phyloP scores from a whole-genome alignment of 176 grass and related monocot species.

The Oryza glaberrima region DNA sequence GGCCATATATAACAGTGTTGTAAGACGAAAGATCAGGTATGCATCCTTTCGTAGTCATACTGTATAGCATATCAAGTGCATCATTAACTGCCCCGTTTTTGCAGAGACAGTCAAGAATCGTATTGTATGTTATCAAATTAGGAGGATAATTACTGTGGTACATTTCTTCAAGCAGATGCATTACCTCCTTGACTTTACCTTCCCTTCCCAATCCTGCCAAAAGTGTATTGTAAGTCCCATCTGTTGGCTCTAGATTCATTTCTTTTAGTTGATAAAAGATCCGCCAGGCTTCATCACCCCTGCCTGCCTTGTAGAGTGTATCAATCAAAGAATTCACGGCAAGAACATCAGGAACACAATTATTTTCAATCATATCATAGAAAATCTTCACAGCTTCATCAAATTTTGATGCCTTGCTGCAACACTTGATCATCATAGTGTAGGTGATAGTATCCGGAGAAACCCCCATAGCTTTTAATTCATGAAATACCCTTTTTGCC shows the following conservation, averaged over 20 bases:
- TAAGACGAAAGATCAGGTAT: constrained; percentile 86
- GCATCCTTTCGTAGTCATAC: constrained; percentile 66
- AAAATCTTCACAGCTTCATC: constrained; percentile 80
- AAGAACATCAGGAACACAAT: constrained; percentile 68
- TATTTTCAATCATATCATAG: constrained; percentile 77
- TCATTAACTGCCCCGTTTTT: constrained; percentile 83
- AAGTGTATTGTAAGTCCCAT: constrained; percentile 83
- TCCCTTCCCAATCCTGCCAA: constrained; percentile 90
- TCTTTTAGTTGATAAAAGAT: constrained; percentile 70
- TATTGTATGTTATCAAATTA: constrained; percentile 86
- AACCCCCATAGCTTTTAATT: constrained; percentile 72
- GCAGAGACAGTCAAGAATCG: constrained; percentile 84
- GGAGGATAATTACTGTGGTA: constrained; percentile 52
- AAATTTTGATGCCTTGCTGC: constrained; percentile 69
- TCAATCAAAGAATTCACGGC: constrained; percentile 83
- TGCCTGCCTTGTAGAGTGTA: constrained; percentile 79
- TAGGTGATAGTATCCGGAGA: constrained; percentile 85
- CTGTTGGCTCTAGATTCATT: constrained; percentile 74
- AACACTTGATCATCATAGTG: constrained; percentile 99
- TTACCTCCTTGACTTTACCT: constrained; percentile 75
- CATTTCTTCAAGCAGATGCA: constrained; percentile 79
- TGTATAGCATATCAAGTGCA: constrained; percentile 74
- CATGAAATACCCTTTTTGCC: constrained; percentile 81
- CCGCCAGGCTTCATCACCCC: constrained; percentile 77
- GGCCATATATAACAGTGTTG: constrained; percentile 79